Conservation (phyloP, 805 yeast species). For the Yarrowia alimentaria region DNA sequence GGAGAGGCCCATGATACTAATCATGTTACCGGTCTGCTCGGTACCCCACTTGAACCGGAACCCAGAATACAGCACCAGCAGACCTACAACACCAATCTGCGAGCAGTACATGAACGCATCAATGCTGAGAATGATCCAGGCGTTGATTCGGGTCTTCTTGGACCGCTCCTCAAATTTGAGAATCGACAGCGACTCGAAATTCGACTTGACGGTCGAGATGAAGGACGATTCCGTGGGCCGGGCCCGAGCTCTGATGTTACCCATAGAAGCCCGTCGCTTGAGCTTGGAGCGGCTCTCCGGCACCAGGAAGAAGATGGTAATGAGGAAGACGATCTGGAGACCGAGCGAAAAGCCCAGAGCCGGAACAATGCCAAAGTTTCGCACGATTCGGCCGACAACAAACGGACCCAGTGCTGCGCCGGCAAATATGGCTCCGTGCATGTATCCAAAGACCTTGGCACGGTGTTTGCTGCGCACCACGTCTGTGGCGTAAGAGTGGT, state of each 20-base stretch:
- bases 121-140: slow-evolving; percentile 30
- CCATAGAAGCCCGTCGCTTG: too few species aligned
- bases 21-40: slow-evolving; percentile 38
- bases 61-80: slow-evolving; percentile 37
- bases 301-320: slow-evolving; percentile 10
- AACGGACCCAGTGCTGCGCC: slow-evolving; percentile 25
- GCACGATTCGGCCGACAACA: slow-evolving; percentile 2
- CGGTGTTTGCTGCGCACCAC: slow-evolving; percentile 60
- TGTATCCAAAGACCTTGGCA: slow-evolving; percentile 34
- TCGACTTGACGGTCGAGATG: not conserved
- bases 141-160: slow-evolving; percentile 13
- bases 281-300: slow-evolving; percentile 8
- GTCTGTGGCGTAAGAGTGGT: slow-evolving; percentile 69
- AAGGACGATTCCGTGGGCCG: too few species aligned
- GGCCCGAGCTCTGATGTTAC: too few species aligned
- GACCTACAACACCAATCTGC: slow-evolving; percentile 10
- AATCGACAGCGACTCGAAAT: slow-evolving; percentile 2
- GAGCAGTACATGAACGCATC: slow-evolving; percentile 31
- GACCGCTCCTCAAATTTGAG: slow-evolving; percentile 1
- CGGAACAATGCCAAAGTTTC: slow-evolving; percentile 1
- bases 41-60: slow-evolving; percentile 38
- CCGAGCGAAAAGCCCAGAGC: slow-evolving; percentile 11
- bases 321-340: slow-evolving; percentile 3
- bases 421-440: slow-evolving; percentile 24
- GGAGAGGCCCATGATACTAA: slow-evolving; percentile 35